Evolutionary conservation across 345 rosid species (phyloP), one percentile per base, ranked within the genome.

Genomic region (Murraya paniculata): DNA sequence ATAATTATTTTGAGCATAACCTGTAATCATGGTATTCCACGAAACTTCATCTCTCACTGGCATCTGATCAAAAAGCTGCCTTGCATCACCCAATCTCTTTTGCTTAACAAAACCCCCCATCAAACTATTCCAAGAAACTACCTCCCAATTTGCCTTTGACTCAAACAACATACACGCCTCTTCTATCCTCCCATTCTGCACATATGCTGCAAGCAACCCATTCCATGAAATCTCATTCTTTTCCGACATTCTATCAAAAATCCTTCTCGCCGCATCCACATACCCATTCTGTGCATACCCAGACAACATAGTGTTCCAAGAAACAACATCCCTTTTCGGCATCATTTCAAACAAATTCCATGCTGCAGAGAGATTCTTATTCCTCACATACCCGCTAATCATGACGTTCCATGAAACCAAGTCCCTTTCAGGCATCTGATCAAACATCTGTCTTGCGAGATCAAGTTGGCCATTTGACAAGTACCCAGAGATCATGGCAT

Each of bases 111-210:
- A 91, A 82, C 92, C 91, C 70, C 90, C 85, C 86, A 91, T 81
- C 83, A 91, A 83, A 62, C 91, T 87, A 55, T 91, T 91, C 95
- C 95, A 91, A 1, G 95, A 89, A 83, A 91, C 89, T 30, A 82
- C 73, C 73, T 82, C 85, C 95, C 90, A 87, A 65, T 82, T 79
- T n/a, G 50, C 61, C 73, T 83, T 91, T 0, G 86, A 84, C 70
- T 71, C 78, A 80, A 91, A 91, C 78, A 89, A 77, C 28, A 5
- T 7, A 67, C 85, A 79, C 19, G 95, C 95, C 45, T 91, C 88
- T 58, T 84, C 89, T 70, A 91, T 80, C 78, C 84, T 83, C 76
- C 89, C 87, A 73, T 91, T 91, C 80, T 88, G 94, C 72, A 89
- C 94, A 81, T 88, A 91, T 0, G 91, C 86, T 1, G 94, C 81